Evolutionary conservation across 495 filamentous ascomycete genomes (phyloP).

Genomic region (Aspergillus baeticus): DNA sequence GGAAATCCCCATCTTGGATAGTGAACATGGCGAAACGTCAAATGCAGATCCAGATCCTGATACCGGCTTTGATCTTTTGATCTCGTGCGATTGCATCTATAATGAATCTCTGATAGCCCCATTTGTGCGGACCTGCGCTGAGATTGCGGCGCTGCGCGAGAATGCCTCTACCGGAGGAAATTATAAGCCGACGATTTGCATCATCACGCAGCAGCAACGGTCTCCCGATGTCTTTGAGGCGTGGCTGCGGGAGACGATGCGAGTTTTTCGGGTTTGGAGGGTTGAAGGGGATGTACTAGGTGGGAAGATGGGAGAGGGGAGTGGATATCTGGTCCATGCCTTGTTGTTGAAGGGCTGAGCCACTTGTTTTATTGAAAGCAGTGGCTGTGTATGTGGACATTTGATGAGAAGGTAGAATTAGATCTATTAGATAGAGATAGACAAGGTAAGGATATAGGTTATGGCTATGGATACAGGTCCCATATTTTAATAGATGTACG

Average conservation of each 20-base stretch:
- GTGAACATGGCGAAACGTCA: not conserved
- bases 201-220: slow-evolving; percentile 84
- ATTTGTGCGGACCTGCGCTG: slow-evolving; percentile 81
- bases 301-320: slow-evolving; percentile 52
- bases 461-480: not conserved
- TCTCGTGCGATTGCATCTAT: slow-evolving; percentile 90
- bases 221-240: slow-evolving; percentile 79
- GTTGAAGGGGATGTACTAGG: slow-evolving; percentile 62
- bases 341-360: slow-evolving; percentile 27
- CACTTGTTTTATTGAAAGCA: not conserved
- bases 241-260: slow-evolving; percentile 70
- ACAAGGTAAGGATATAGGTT: no score
- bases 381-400: not conserved
- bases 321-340: slow-evolving; percentile 45
- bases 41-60: slow-evolving; percentile 23
- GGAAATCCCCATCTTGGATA: slow-evolving; percentile 20
- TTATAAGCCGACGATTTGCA: slow-evolving; percentile 54
- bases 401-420: not conserved
- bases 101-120: slow-evolving; percentile 80
- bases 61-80: slow-evolving; percentile 54
- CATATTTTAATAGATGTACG: no score
- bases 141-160: slow-evolving; percentile 58
- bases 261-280: slow-evolving; percentile 71
- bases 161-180: slow-evolving; percentile 27
- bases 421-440: not conserved